Base-by-base conservation (phyloP, 805 yeast genomes). In the Teunomyces kruisii region DNA sequence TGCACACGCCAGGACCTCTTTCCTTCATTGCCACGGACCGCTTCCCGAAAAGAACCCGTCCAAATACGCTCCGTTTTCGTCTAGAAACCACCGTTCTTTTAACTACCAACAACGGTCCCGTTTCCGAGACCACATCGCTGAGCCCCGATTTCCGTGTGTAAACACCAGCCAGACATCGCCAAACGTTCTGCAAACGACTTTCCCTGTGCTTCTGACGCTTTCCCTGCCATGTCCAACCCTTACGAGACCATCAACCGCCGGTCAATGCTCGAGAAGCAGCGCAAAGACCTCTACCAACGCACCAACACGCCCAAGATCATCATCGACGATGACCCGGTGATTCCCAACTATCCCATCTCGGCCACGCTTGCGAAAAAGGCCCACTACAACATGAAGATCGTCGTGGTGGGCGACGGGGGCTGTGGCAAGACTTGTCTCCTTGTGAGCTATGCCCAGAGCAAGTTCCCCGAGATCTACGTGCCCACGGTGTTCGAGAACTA, bases 361-460 rank as follows among this genome's bases (percentile, higher is more conserved):
- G 49, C 55, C 16, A 48, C 46, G 41, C 49, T 57, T 39, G 39
- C 55, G 27, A 52, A 50, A 31, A 50, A 54, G 33, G 50, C 56
- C 12, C 43, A 47, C 33, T 54, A 58, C 49, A 53, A 55, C 51
- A 64, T 70, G 69, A 86, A 86, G 58, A 67, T 87, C 5, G 95
- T 88, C 9, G 86, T 86, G 22, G 94, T 89, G 8, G 96, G 96
- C 6, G 96, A 88, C 62, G 90, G 92, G 55, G 91, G 88, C 13
- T 84, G 94, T 60, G 96, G 96, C n/a, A 88, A 88, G 62, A 89
- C 96, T 0, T 85, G 91, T 55, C 63, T 88, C 54, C 58, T 87
- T 46, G 74, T 70, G n/a, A 65, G 87, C 14, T 89, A 84, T 59
- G 77, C 88, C 3, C 81, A 83, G 55, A 84, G 86, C 16, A 69